Evolutionary conservation across 192 early-diverging fungal genomes (phyloP).

Genomic region (Nowakowskiella sp.): DNA sequence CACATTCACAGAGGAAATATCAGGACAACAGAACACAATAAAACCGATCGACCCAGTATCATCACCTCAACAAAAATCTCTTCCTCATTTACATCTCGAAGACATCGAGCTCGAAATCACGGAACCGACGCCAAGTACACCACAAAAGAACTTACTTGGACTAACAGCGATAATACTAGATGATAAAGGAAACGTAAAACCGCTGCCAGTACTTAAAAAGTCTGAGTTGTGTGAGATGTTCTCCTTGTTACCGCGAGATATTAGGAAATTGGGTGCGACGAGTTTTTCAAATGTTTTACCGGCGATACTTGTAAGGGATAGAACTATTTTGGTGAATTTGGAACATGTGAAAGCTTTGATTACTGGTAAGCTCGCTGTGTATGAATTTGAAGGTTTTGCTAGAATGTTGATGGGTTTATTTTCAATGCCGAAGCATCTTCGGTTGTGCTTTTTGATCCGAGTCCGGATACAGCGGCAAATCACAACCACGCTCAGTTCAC

Average conservation of each 20-base stretch:
- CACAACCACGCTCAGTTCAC: slow-evolving; percentile 68
- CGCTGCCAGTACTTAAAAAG: too few relatives aligned
- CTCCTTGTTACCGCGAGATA: slow-evolving; percentile 72
- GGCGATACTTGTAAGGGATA: slow-evolving; percentile 69
- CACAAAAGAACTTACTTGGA: too few relatives aligned
- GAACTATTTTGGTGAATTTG: slow-evolving; percentile 77
- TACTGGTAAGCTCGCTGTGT: slow-evolving; percentile 36
- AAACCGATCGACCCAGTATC: too few relatives aligned
- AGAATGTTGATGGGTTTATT: background rate
- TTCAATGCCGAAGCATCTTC: slow-evolving; percentile 40
- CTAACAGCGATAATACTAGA: too few relatives aligned
- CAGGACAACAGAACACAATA: too few relatives aligned
- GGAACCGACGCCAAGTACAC: too few relatives aligned
- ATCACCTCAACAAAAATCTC: too few relatives aligned
- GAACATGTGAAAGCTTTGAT: slow-evolving; percentile 74
- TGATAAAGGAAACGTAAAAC: too few relatives aligned
- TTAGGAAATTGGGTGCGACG: slow-evolving; percentile 32
- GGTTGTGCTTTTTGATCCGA: slow-evolving; percentile 61
- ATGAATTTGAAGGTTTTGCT: background rate
- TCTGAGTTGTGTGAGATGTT: slow-evolving; percentile 70
- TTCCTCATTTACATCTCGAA: too few relatives aligned
- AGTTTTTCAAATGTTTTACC: slow-evolving; percentile 69
- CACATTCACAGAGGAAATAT: too few relatives aligned
- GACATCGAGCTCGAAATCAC: too few relatives aligned
- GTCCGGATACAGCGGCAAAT: slow-evolving; percentile 4